Evolutionary conservation across 2,329 filamentous ascomycete genomes (phyloP).

Genomic region (Apiospora hydei): DNA sequence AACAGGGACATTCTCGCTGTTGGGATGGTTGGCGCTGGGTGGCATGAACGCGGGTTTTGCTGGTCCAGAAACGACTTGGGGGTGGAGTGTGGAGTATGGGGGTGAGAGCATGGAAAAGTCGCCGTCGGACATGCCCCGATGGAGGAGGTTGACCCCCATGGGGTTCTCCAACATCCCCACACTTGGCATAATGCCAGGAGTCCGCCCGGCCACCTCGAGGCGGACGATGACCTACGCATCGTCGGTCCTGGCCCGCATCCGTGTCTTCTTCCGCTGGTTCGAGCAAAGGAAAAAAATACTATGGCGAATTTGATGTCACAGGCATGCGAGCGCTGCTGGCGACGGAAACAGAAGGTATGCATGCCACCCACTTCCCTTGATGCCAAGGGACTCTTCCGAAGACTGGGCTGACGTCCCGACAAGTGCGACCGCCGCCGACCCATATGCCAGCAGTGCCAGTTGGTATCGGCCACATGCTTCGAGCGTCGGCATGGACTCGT

Average conservation of each 20-base stretch:
- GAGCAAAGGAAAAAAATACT: background rate
- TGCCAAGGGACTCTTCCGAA: background rate
- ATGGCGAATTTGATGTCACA: conserved; percentile 28
- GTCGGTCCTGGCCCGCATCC: conserved; percentile 1
- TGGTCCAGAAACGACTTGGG: background rate
- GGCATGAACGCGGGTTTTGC: background rate
- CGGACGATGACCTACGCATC: background rate
- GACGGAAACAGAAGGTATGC: conserved; percentile 40
- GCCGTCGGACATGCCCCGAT: conserved; percentile 3
- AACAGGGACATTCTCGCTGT: background rate
- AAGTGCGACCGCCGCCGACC: conserved; percentile 23
- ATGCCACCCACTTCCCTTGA: background rate
- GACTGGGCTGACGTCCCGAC: background rate
- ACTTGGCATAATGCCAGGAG: background rate
- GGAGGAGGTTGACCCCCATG: background rate
- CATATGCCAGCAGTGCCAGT: conserved; percentile 14
- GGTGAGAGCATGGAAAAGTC: background rate
- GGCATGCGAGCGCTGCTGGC: conserved; percentile 43
- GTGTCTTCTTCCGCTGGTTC: background rate
- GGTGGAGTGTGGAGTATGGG: background rate
- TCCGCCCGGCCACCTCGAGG: background rate
- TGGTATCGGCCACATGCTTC: background rate
- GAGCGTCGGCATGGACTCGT: conserved; percentile 2
- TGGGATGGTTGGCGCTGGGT: background rate
- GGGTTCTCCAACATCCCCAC: background rate